These are phyloP conservation scores for Trichosporon coremiiforme DNA, from an alignment of 1,284 basidiomycete species.

Conservation along the genomic window DNA sequence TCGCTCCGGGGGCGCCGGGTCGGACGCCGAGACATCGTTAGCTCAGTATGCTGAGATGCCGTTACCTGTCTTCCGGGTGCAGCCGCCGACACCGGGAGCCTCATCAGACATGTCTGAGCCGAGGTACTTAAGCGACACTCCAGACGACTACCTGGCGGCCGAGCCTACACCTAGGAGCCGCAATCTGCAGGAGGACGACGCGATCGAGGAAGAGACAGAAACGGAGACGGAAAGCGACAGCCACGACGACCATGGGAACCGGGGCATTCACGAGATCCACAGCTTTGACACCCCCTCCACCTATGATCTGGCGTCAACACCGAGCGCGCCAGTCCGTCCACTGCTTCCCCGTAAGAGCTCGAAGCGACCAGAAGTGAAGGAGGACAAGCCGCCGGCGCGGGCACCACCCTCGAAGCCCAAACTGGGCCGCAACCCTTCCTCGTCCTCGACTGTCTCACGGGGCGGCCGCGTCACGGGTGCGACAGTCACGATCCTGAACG, in stretches of 20 bases:
- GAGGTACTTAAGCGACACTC: background rate
- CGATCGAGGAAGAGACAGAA: background rate
- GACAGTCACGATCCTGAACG: background rate
- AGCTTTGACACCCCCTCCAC: background rate
- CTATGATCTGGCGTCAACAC: background rate
- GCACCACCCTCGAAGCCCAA: background rate
- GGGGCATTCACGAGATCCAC: background rate
- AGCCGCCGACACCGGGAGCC: conserved; percentile 29
- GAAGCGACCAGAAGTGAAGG: background rate
- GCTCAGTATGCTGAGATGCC: conserved; percentile 18
- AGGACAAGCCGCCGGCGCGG: background rate
- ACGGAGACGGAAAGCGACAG: background rate
- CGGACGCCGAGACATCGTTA: conserved; percentile 18
- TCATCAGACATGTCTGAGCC: background rate
- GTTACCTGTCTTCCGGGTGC: conserved; percentile 24
- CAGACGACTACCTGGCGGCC: background rate
- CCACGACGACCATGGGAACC: background rate
- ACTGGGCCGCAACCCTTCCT: background rate
- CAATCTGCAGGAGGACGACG: background rate
- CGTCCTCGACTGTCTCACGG: background rate
- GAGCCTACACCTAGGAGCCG: background rate
- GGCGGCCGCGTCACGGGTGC: background rate
- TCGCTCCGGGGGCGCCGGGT: background rate
- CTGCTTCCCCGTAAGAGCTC: background rate
- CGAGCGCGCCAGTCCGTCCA: background rate